Evolutionary conservation across 805 yeast species (phyloP), one percentile per base, ranked within the genome.

Genomic region (Suhomyces prunicola): DNA sequence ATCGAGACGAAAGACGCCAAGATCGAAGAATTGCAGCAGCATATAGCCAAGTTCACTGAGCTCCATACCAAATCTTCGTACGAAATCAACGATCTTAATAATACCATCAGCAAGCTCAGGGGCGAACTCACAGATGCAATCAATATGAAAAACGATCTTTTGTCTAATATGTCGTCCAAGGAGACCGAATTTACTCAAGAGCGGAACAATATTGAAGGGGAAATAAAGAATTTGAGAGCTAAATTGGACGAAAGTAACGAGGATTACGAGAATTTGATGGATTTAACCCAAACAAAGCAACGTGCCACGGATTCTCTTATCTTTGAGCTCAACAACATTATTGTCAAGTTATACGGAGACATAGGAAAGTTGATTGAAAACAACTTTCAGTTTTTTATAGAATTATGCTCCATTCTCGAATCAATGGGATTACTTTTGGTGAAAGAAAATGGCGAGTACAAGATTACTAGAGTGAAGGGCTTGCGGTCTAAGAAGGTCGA

Each of bases 381-480:
- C 9, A 60, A 62, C 46, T 67, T 61, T 53, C 65, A 63, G 5
- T 68, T 59, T 48, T 70, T 85, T 53, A 62, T 76, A 5, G 79
- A 74, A 47, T 67, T 72, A 42, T 85, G 92, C 53, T 72, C 80
- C 47, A 70, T 87, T 3, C 71, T 89, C 31, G 96, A 88, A 62
- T 78, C 86, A 3, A 84, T 91, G 76, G 97, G 97, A 0, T 73
- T 91, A 46, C 76, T 90, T 36, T 76, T 88, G 47, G 74, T 81
- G 2, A 76, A 76, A 48, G 67, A 67, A 9, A 53, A 51, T 13
- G 70, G 74, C 15, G 72, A 68, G 8, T 72, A 77, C 44, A 78
- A 77, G 48, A 82, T 88, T 27, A 84, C 84, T 47, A 78, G 97
- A 55, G 97, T 90, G 3, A 88, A 88, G 64, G 97, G 97, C 0